Base-by-base conservation (phyloP, 768 basidiomycete species). In the Psilocybe subaeruginosa region DNA sequence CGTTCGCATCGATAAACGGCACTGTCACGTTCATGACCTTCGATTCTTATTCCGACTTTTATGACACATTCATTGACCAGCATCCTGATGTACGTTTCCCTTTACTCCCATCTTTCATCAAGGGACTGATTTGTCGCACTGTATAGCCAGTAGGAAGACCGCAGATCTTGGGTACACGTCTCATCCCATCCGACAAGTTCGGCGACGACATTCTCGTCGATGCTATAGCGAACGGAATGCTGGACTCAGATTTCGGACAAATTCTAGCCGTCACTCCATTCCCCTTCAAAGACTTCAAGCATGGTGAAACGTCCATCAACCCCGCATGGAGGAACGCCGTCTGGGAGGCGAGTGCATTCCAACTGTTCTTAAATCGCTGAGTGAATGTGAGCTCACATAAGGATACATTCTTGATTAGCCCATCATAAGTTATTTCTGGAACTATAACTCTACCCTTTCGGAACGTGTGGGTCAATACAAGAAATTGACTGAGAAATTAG, bases 241-340 rank as follows among this genome's bases (percentile, higher is more conserved):
- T 69, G n/a, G 61, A 58, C 17, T 65, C 68, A 8, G 68, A 69
- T 45, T 69, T 69, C 39, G 35, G 59, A 12, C 68, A 69, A 29
- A 69, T 69, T 23, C 58, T 66, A 11, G 56, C 60, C 3, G 65
- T 69, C n/a, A 47, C 65, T 1, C 68, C 68, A 1, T 66, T 54
- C 27, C 55, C 54, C 1, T 68, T 62, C 59, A 64, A 68, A 27
- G 53, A 54, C n/a, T 64, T 62, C 45, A 65, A 66, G 16, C 54
- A 62, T 16, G 47, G 55, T 11, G 68, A 62, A 9, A 69, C 68
- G 1, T 63, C 68, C 0, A 60, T 69, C 27, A 59, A 66, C 37
- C 68, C 68, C 1, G 61, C 45, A 1, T 69, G 68, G 68, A 56
- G 68, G 2, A 62, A 46, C 19, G 61, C 64, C 0, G 62, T 69